Base-by-base conservation (phyloP, 352 stramenopile genomes). In the Aphanomyces cochlioides region DNA sequence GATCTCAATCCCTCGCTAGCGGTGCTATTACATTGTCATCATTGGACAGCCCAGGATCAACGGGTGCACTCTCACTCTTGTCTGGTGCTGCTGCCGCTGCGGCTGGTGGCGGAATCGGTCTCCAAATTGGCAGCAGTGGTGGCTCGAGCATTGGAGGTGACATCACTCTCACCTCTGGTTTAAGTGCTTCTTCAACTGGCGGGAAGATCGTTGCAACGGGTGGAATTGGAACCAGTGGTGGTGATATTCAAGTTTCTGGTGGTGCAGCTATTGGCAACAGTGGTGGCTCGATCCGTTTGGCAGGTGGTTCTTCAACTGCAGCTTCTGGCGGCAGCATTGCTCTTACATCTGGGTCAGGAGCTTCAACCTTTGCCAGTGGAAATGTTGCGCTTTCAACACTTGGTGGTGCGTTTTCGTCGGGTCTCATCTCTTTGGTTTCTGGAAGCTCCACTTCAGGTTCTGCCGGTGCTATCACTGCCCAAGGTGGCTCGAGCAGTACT, bases 341-440 rank as follows among this genome's bases (percentile, higher is more conserved):
- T 15, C 8, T 69, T 1, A 69, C 41, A 4, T 57, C 38, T 17
- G 63, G 63, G 8, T 34, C 41, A 10, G 45, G 63, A 10, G 59
- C 63, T 21, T 38, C 38, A 10, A 34, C 47, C 13, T 61, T 69
- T 15, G 34, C 40, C 2, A 69, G 63, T 36, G 63, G 63, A 17
- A 69, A 69, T 36, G 17, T 69, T n/a, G 34, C 45, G 8, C 41
- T 69, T 8, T 54, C 63, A 15, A 69, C 63, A 15, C 34, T 36
- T 37, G 34, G n/a, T n/a, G 63, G 63, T 39, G 39, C 50, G 43
- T 69, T 56, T 21, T 41, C 63, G 2, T 41, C 63, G 56, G 63
- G 63, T 6, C 59, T 47, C 21, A 47, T 69, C 37, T 19, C 63
- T 15, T 64, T 70, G 37, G 54, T 4, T 37, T 63, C 64, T 17